phyloP scores from a whole-genome alignment of 345 rosid genomes.

The Bruguiera gymnorhiza region DNA sequence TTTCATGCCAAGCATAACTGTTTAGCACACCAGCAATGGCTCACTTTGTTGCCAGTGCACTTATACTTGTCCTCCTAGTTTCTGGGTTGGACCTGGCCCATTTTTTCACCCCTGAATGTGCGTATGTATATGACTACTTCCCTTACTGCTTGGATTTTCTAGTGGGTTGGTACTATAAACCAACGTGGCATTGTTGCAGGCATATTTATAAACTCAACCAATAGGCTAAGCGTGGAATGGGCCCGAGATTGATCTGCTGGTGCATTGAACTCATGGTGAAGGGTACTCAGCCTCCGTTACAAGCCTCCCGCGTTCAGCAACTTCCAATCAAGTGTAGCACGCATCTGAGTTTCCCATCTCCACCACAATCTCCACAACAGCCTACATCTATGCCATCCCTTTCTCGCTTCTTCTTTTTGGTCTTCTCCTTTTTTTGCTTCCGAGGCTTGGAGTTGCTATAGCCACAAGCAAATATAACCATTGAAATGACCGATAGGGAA shows the following conservation, averaged over 20 bases:
- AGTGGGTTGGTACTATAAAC: not conserved
- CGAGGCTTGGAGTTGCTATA: too few species aligned
- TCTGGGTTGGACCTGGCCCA: not conserved
- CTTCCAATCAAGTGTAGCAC: constrained; percentile 15
- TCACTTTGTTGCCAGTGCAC: not conserved
- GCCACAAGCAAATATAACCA: too few species aligned
- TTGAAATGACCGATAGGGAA: too few species aligned
- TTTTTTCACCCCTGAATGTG: not conserved
- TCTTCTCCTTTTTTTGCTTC: too few species aligned
- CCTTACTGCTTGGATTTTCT: constrained; percentile 11
- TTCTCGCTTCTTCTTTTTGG: too few species aligned
- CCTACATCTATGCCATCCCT: too few species aligned
- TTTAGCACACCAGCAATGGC: not conserved
- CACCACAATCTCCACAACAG: too few species aligned
- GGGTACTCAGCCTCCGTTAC: not conserved
- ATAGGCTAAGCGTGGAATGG: not conserved
- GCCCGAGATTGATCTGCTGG: not conserved
- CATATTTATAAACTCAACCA: not conserved
- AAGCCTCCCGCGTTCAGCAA: not conserved
- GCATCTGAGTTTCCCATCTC: constrained; percentile 31
- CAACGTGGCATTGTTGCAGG: not conserved
- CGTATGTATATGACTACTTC: not conserved
- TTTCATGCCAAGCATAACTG: not conserved
- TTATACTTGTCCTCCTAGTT: not conserved
- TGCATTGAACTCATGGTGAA: constrained; percentile 10